phyloP scores from a whole-genome alignment of 2,329 filamentous ascomycete species.

The Leptographium radiaticola region DNA sequence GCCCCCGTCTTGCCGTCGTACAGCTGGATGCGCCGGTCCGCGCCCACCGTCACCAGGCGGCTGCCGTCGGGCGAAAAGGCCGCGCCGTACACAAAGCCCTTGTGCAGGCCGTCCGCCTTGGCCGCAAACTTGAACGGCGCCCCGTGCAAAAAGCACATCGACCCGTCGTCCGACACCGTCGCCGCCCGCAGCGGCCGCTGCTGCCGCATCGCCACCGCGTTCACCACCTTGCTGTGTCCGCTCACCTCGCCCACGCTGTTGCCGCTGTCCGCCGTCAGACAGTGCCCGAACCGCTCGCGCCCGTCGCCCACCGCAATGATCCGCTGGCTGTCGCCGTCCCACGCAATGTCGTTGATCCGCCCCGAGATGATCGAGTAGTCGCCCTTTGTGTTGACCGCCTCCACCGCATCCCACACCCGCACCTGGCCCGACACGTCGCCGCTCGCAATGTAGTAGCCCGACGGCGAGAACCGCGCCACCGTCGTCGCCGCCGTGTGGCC shows the following conservation, averaged over 20 bases:
- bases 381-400: constrained; percentile 74
- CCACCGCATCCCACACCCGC: constrained; percentile 84
- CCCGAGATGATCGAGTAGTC: constrained; percentile 93
- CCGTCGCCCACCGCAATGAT: constrained; percentile 94
- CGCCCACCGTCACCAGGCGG: constrained; percentile 73
- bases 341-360: constrained; percentile 89
- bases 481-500: constrained; percentile 81
- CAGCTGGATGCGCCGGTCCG: constrained; percentile 83
- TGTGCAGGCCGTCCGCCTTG: constrained; percentile 67
- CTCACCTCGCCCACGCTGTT: constrained; percentile 92
- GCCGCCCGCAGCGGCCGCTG: constrained; percentile 84
- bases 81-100: constrained; percentile 77
- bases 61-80: constrained; percentile 84
- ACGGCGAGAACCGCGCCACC: constrained; percentile 86
- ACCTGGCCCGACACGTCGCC: constrained; percentile 78
- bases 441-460: constrained; percentile 87
- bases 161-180: constrained; percentile 82
- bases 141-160: constrained; percentile 83
- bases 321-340: constrained; percentile 93
- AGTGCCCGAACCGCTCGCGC: constrained; percentile 84
- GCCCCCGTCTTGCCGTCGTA: constrained; percentile 96
- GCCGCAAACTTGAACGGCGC: constrained; percentile 91
- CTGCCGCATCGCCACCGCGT: constrained; percentile 78
- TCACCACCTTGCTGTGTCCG: constrained; percentile 83
- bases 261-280: constrained; percentile 88